A percentile compares a stretch with the other conserved stretches of the same genome.
Conservation (phyloP, 495 filamentous ascomycete genomes). For the Penicillium nucicola region DNA sequence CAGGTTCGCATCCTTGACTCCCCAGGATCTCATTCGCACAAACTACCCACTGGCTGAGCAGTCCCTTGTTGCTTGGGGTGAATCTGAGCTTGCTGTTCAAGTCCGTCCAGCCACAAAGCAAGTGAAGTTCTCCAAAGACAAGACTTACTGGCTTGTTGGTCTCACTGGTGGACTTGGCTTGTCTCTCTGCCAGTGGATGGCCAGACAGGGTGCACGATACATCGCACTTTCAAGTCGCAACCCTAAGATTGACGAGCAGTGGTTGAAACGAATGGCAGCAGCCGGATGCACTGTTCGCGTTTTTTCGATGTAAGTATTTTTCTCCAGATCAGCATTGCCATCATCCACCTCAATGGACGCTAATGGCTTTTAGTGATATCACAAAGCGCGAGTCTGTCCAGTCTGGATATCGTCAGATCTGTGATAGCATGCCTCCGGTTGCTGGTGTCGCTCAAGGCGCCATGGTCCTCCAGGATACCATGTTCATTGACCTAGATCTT, state of each 20-base stretch:
- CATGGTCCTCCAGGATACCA: slow-evolving; percentile 47
- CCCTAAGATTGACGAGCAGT: slow-evolving; percentile 47
- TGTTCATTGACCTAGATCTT: slow-evolving; percentile 54
- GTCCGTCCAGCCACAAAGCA: slow-evolving; percentile 13
- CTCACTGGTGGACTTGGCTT: slow-evolving; percentile 56
- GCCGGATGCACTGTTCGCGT: slow-evolving; percentile 16
- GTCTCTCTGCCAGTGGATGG: slow-evolving; percentile 57
- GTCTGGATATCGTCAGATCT: slow-evolving; percentile 38
- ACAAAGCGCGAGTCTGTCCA: slow-evolving; percentile 21
- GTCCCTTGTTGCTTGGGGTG: slow-evolving; percentile 11
- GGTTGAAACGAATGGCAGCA: slow-evolving; percentile 37
- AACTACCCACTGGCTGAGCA: background rate
- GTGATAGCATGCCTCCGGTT: slow-evolving; percentile 42
- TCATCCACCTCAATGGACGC: background rate
- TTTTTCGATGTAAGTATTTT: slow-evolving; percentile 18
- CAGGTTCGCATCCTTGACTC: background rate
- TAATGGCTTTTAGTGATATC: slow-evolving; percentile 1
- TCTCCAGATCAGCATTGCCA: background rate
- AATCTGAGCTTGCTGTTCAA: slow-evolving; percentile 5
- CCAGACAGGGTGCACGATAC: slow-evolving; percentile 48
- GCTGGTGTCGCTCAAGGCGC: slow-evolving; percentile 51
- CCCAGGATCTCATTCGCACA: slow-evolving; percentile 9
- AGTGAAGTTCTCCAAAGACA: slow-evolving; percentile 26
- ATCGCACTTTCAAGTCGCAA: slow-evolving; percentile 56
- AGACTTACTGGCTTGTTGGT: slow-evolving; percentile 57